phyloP scores from a whole-genome alignment of 306 rosid species.

The Heteromeles arbutifolia region DNA sequence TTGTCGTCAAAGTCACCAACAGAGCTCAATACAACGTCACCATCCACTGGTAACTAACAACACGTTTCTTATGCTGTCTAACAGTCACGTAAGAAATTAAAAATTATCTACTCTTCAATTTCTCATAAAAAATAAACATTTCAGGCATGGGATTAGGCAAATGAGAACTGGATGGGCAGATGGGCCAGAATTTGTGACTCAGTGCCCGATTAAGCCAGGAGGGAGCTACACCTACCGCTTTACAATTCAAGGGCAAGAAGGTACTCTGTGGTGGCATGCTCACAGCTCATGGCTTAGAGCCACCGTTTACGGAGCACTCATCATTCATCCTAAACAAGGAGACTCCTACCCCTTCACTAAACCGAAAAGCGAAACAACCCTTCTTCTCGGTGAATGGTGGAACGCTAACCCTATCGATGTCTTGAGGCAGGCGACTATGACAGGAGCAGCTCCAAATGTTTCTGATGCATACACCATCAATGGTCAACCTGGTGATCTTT shows the following conservation, averaged over 20 bases:
- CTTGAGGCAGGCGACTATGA: constrained; percentile 49
- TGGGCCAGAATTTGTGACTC: constrained; percentile 93
- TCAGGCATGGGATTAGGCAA: constrained; percentile 88
- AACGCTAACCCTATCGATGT: constrained; percentile 77
- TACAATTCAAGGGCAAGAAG: constrained; percentile 78
- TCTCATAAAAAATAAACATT: background rate
- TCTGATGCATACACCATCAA: constrained; percentile 88
- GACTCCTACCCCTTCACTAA: constrained; percentile 64
- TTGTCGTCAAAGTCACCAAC: constrained; percentile 66
- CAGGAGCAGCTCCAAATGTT: constrained; percentile 71
- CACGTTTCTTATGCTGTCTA: background rate
- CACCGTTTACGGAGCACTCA: constrained; percentile 77
- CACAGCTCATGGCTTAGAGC: constrained; percentile 97
- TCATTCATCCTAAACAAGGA: constrained; percentile 69
- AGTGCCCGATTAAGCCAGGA: constrained; percentile 91
- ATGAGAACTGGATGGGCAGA: constrained; percentile 94
- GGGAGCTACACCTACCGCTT: constrained; percentile 76
- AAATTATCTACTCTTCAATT: too few species aligned
- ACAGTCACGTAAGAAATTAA: background rate
- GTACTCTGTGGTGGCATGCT: constrained; percentile 99
- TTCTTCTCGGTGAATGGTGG: constrained; percentile 99
- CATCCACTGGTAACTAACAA: constrained; percentile 63
- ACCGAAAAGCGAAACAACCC: constrained; percentile 54
- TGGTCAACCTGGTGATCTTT: constrained; percentile 95
- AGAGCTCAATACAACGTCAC: constrained; percentile 82